These are phyloP conservation scores for Epichloe hybrida DNA, from an alignment of 2,329 filamentous ascomycete species.

Conservation along the genomic window DNA sequence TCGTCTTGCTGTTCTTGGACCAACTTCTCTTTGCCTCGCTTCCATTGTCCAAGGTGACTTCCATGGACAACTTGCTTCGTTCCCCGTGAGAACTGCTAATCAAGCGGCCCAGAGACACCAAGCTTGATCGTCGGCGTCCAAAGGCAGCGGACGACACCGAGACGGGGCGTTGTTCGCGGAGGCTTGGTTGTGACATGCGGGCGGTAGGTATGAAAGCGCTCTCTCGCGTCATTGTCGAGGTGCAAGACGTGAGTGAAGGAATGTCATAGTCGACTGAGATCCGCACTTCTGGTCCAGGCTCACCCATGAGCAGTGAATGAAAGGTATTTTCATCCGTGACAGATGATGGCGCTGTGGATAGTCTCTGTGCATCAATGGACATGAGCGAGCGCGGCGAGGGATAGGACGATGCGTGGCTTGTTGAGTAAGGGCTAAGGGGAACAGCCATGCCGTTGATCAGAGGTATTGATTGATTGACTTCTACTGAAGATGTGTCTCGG, in stretches of 20 bases:
- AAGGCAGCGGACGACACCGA: conserved; percentile 50
- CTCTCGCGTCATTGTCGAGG: conserved; percentile 63
- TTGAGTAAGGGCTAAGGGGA: conserved; percentile 52
- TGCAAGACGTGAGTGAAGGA: conserved; percentile 60
- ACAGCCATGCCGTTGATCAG: conserved; percentile 30
- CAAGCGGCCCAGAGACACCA: conserved; percentile 63
- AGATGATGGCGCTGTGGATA: conserved; percentile 65
- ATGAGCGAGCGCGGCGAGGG: conserved; percentile 57
- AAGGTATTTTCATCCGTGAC: conserved; percentile 57
- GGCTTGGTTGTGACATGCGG: conserved; percentile 33
- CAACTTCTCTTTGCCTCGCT: conserved; percentile 38
- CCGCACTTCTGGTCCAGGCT: conserved; percentile 58
- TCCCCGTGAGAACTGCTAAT: conserved; percentile 65
- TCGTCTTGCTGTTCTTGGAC: conserved; percentile 48
- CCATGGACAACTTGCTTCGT: conserved; percentile 60
- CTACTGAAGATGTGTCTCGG: conserved; percentile 36
- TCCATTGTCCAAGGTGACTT: conserved; percentile 45
- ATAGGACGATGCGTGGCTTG: conserved; percentile 44
- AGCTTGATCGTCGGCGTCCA: conserved; percentile 58
- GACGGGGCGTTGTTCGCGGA: conserved; percentile 44
- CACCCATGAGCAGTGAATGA: conserved; percentile 57
- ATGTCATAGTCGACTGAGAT: conserved; percentile 58
- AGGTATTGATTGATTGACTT: conserved; percentile 30
- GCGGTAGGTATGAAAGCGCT: conserved; percentile 36
- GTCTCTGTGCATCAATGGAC: conserved; percentile 56